Base-by-base conservation (phyloP, 1,284 basidiomycete genomes). In the Heterobasidion annosum region DNA sequence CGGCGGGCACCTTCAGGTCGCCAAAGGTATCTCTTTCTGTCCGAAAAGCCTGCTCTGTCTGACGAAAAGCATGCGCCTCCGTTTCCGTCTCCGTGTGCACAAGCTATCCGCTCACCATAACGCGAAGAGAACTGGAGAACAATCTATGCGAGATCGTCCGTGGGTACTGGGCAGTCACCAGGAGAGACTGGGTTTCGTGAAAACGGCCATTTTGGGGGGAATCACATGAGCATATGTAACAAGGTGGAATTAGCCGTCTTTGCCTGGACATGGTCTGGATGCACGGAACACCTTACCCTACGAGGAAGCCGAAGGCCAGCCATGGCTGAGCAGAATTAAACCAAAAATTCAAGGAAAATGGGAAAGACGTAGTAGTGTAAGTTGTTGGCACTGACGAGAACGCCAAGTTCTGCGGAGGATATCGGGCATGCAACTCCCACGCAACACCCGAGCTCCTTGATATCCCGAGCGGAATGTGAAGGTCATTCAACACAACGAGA, bases 1-100 rank as follows among this genome's bases (percentile, higher is more conserved):
- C 91, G 19, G 89, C 84, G 43, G 97, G 96, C 49, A 99, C 97
- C 65, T 92, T 79, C 54, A 99, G 82, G 55, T 93, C 90, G 50
- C 93, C 93, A 67, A 96, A 96, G 4, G 93, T 95, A 71, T 96
- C 93, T 58, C 74, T 82, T 69, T 93, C 91, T 12, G 73, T 70
- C 51, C 89, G 83, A 69, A 75, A 83, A 55, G 77, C 73, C 66
- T 81, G 73, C 37, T 69, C 67, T 52, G 71, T 65, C 68, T 70
- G 51, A 40, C n/a, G 19, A 18, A 19, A n/a, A 34, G 35, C 7
- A 44, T n/a, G n/a, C n/a, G 37, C n/a, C 2, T 32, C 42, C 33
- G 44, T 19, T n/a, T 10, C 19, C 25, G 25, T 25, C 25, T 25
- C 25, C 25, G 25, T 25, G 25, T 25, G 25, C 25, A 25, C 25